Base-by-base conservation (phyloP, 805 yeast genomes). In the Martiniozyma abietophila region DNA sequence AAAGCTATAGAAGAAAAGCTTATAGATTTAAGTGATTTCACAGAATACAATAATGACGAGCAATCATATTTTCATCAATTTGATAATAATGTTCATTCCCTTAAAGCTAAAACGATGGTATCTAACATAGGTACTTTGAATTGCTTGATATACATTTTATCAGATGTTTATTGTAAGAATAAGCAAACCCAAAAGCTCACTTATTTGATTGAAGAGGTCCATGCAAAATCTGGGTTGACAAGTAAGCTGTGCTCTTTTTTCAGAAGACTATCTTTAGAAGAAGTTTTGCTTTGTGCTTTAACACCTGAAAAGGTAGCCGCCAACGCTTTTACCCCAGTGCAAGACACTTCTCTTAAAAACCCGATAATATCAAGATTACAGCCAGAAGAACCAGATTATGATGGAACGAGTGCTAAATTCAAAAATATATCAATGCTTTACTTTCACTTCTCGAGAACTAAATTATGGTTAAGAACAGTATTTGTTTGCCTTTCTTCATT, bases 371-470 rank as follows among this genome's bases (percentile, higher is more conserved):
- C 59, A 2, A 65, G 67, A 18, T 74, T 74, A 0, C 42, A 49
- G 4, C 58, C 31, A 44, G 61, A 25, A 48, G 50, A 18, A 40
- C 51, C 31, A 50, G 59, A 36, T 54, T 49, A 62, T 38, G 67
- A 65, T 23, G 66, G 65, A 26, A 68, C 72, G 0, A 64, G 74
- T 26, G 71, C 80, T 1, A 76, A 74, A 44, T 74, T 62, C 55
- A 80, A 80, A 42, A 81, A 80, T 46, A 58, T 79, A 0, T 54
- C 71, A 2, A 74, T 76, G 41, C 50, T 76, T 8, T 64, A 85
- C 35, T 64, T 63, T 40, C 62, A 76, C 25, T 52, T 63, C 21
- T 62, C 67, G 32, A 62, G 71, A 21, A 53, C 74, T 18, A 79
- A 74, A 18, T 50, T 58, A 6, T 57, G 61, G 59, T 35, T 56